Evolutionary conservation across 2,329 filamentous ascomycete genomes (phyloP).

Genomic region (Ramularia collo-cygni): DNA sequence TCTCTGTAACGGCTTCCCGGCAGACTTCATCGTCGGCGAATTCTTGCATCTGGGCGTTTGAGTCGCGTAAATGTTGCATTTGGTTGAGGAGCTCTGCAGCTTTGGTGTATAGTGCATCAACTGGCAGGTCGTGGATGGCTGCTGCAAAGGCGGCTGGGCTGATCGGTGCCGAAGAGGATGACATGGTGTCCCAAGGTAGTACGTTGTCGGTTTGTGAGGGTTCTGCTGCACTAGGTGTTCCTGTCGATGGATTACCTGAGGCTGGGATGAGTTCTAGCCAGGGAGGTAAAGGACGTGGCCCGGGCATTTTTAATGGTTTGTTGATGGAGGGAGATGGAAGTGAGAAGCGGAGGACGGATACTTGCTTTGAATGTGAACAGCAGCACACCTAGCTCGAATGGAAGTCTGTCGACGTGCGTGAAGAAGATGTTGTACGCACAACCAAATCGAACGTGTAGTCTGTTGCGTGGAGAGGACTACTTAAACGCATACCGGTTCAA

Average conservation of each 20-base stretch:
- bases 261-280: slow-evolving; percentile 13
- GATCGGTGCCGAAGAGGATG: slow-evolving; percentile 19
- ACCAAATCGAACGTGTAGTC: too few relatives aligned
- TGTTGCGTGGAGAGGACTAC: too few relatives aligned
- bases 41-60: slow-evolving; percentile 64
- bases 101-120: slow-evolving; percentile 64
- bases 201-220: slow-evolving; percentile 11
- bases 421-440: too few relatives aligned
- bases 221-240: not conserved
- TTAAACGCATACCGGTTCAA: too few relatives aligned
- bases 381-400: too few relatives aligned
- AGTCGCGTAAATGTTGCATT: slow-evolving; percentile 65
- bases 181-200: slow-evolving; percentile 13
- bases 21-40: slow-evolving; percentile 65
- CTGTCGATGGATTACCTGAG: not conserved
- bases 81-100: slow-evolving; percentile 68
- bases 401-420: too few relatives aligned
- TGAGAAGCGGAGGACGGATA: too few relatives aligned
- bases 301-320: too few relatives aligned
- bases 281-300: slow-evolving; percentile 4
- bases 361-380: too few relatives aligned
- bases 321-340: too few relatives aligned
- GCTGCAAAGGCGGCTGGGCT: slow-evolving; percentile 32
- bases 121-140: slow-evolving; percentile 60
- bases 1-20: slow-evolving; percentile 49